Evolutionary conservation across 2,329 filamentous ascomycete species (phyloP).

Genomic region (Drechslerella stenobrocha): DNA sequence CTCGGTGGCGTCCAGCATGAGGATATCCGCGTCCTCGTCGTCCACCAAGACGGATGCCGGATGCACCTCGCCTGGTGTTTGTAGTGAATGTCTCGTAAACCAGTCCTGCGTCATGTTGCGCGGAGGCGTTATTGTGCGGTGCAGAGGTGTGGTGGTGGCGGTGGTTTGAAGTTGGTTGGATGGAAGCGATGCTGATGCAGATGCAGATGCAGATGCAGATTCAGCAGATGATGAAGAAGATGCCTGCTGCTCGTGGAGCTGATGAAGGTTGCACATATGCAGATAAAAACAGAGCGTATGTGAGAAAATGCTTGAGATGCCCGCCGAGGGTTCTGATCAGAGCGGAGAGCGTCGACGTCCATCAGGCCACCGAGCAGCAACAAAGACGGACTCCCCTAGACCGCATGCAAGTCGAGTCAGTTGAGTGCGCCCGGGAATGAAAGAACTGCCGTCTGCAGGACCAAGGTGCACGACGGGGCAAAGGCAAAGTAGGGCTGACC

Average conservation of each 20-base stretch:
- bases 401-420: no score
- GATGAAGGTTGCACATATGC: no score
- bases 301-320: no score
- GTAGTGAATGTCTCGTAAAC: slow-evolving; percentile 28
- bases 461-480: background rate
- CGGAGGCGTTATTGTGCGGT: background rate
- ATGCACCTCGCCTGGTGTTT: slow-evolving; percentile 2
- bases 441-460: no score
- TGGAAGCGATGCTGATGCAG: background rate
- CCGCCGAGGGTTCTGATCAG: background rate
- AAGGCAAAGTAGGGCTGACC: background rate
- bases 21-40: slow-evolving; percentile 5
- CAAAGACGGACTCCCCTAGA: no score
- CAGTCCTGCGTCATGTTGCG: slow-evolving; percentile 7
- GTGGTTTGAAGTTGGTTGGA: background rate
- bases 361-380: background rate
- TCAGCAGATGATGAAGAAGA: background rate
- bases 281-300: no score
- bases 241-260: background rate
- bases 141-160: background rate
- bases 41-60: background rate
- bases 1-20: slow-evolving; percentile 23
- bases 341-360: background rate
- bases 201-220: background rate
- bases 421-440: no score